Conservation (phyloP, 164 flowering plant genomes). For the Tinospora cordifolia region DNA sequence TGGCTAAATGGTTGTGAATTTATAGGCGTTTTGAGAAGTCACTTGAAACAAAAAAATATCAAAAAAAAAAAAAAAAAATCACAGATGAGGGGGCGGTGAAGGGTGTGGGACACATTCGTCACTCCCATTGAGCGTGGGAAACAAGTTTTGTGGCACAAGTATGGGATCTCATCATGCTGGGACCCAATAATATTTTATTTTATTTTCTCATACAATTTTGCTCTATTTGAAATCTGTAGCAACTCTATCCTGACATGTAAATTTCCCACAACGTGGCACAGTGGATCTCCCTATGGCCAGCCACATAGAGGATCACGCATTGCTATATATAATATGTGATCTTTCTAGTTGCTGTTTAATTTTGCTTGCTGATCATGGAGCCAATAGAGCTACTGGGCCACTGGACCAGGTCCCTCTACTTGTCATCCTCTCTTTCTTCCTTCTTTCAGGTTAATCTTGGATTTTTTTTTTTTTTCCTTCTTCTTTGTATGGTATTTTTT, state of each 20-base stretch:
- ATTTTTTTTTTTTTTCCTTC: too few species aligned
- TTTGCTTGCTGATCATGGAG: neutral
- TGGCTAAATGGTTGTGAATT: neutral
- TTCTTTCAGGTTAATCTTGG: neutral
- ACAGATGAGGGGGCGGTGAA: neutral
- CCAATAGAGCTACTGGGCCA: too few species aligned
- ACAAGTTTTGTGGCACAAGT: slow-evolving; percentile 1
- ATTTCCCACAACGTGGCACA: neutral
- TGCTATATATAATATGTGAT: too few species aligned
- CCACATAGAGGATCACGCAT: neutral
- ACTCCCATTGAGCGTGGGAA: slow-evolving; percentile 5
- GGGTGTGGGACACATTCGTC: too few species aligned
- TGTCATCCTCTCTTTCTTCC: neutral
- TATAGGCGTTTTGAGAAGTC: neutral
- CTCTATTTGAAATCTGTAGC: neutral
- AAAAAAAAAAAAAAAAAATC: too few species aligned
- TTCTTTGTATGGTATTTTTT: too few species aligned
- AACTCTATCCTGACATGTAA: neutral
- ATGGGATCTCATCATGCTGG: slow-evolving; percentile 1
- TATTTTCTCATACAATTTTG: neutral
- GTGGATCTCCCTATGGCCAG: neutral
- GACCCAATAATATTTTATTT: too few species aligned
- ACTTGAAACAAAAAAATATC: too few species aligned
- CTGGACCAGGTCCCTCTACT: neutral
- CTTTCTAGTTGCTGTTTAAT: neutral